Evolutionary conservation across 306 rosid genomes (phyloP).

Genomic region (Acacia acuminata): DNA sequence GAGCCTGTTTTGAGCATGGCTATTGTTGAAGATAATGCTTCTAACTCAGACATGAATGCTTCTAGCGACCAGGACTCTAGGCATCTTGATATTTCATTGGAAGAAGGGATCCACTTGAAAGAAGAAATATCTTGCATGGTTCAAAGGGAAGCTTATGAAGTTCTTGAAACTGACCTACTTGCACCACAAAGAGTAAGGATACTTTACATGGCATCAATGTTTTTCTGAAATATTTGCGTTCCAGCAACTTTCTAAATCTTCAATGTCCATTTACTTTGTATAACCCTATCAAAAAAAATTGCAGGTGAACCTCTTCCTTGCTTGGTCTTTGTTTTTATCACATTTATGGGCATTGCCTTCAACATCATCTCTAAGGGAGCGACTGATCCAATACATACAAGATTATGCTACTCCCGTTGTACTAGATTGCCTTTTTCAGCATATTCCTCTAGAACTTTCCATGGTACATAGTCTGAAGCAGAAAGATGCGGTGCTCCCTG

Average conservation of each 20-base stretch:
- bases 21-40: slow-evolving; percentile 58
- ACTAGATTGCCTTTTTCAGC: slow-evolving; percentile 92
- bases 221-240: slow-evolving; percentile 11
- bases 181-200: slow-evolving; percentile 69
- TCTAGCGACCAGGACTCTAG: slow-evolving; percentile 54
- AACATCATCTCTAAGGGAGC: slow-evolving; percentile 80
- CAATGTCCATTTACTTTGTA: slow-evolving; percentile 22
- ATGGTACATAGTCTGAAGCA: slow-evolving; percentile 60
- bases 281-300: background rate
- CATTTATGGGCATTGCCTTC: slow-evolving; percentile 76
- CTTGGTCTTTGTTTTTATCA: slow-evolving; percentile 92
- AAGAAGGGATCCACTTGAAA: slow-evolving; percentile 60
- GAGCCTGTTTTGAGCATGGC: slow-evolving; percentile 72
- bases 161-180: slow-evolving; percentile 67
- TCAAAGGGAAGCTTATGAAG: slow-evolving; percentile 64
- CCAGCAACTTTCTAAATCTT: slow-evolving; percentile 1
- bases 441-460: slow-evolving; percentile 69
- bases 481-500: slow-evolving; percentile 67
- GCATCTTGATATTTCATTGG: slow-evolving; percentile 55
- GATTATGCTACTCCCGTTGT: slow-evolving; percentile 68
- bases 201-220: slow-evolving; percentile 22
- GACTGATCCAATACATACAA: slow-evolving; percentile 82
- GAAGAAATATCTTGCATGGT: slow-evolving; percentile 72
- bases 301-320: slow-evolving; percentile 79
- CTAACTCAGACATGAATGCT: slow-evolving; percentile 45